phyloP scores from a whole-genome alignment of 139 green algal species.

The Micractinium sp. region DNA sequence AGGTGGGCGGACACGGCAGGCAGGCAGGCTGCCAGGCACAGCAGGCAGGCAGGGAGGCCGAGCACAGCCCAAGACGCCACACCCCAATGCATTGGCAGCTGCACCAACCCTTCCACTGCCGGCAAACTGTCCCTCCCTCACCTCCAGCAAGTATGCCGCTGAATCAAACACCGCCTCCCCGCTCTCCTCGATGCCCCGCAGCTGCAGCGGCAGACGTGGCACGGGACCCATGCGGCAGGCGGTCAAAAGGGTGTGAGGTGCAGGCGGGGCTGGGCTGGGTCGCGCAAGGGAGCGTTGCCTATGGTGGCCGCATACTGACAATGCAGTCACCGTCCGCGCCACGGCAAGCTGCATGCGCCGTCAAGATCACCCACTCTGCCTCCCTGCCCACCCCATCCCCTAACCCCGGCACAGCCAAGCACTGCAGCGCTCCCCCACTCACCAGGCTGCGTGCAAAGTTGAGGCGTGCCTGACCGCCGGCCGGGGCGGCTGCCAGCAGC shows the following conservation, averaged over 20 bases:
- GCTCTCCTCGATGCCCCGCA: neutral
- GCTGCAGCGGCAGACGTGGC: neutral
- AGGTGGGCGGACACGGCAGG: neutral
- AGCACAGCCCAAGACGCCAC: too few relatives aligned
- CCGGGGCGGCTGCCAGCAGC: neutral
- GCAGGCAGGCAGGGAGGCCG: neutral
- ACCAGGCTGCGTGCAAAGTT: conserved; percentile 6
- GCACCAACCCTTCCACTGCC: too few relatives aligned
- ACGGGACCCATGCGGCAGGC: neutral
- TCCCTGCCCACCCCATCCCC: neutral
- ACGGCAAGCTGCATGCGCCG: neutral
- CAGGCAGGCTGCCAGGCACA: too few relatives aligned
- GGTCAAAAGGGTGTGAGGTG: neutral
- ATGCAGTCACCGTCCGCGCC: too few relatives aligned
- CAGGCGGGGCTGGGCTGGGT: neutral
- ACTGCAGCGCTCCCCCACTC: neutral
- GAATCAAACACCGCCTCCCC: neutral
- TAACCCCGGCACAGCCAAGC: neutral
- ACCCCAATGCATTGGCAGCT: too few relatives aligned
- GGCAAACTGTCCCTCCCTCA: neutral
- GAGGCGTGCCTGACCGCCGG: neutral
- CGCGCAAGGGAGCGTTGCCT: neutral
- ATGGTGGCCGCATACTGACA: too few relatives aligned
- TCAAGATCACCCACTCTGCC: neutral
- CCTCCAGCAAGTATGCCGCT: neutral